A percentile compares a stretch with the other conserved stretches of the same genome.
Conservation (phyloP, 1,284 basidiomycete genomes). For the Singerocomus inundabilis region DNA sequence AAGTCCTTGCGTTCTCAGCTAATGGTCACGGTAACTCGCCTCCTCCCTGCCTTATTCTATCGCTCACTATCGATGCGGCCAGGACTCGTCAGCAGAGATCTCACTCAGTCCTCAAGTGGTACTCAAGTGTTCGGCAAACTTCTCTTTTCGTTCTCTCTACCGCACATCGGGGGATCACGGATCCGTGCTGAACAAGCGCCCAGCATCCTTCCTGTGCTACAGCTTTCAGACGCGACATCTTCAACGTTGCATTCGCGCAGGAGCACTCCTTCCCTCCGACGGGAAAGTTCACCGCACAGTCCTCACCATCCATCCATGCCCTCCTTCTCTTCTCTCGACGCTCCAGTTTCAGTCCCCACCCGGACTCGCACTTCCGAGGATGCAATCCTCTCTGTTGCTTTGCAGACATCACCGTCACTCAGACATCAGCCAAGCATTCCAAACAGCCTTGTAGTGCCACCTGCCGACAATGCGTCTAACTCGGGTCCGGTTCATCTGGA, state of each 20-base stretch:
- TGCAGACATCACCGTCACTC: constrained; percentile 11
- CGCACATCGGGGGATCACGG: constrained; percentile 25
- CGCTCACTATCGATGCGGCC: constrained; percentile 10
- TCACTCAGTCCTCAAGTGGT: constrained; percentile 27
- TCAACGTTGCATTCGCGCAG: constrained; percentile 20
- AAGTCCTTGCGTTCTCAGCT: constrained; percentile 27
- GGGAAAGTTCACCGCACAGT: constrained; percentile 17
- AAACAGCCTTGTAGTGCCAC: constrained; percentile 2
- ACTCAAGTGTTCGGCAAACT: constrained; percentile 35
- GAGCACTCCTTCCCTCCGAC: constrained; percentile 26
- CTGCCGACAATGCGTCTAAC: constrained; percentile 9
- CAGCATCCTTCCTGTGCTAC: constrained; percentile 13
- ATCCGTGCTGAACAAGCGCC: constrained; percentile 19
- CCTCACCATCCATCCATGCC: constrained; percentile 22
- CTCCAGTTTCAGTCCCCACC: constrained; percentile 9
- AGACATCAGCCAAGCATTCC: constrained; percentile 16
- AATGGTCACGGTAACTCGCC: constrained; percentile 29
- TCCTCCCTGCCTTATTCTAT: not conserved
- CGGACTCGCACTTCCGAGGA: constrained; percentile 23
- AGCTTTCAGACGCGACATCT: constrained; percentile 15
- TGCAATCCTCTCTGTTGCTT: constrained; percentile 7
- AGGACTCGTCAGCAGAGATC: constrained; percentile 35
- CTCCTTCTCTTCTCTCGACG: constrained; percentile 15
- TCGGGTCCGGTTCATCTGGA: constrained; percentile 17
- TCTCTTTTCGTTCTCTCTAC: constrained; percentile 33